A percentile compares a stretch with the other conserved stretches of the same genome.
Conservation (phyloP, 768 basidiomycete genomes). For the Lactarius sp. region DNA sequence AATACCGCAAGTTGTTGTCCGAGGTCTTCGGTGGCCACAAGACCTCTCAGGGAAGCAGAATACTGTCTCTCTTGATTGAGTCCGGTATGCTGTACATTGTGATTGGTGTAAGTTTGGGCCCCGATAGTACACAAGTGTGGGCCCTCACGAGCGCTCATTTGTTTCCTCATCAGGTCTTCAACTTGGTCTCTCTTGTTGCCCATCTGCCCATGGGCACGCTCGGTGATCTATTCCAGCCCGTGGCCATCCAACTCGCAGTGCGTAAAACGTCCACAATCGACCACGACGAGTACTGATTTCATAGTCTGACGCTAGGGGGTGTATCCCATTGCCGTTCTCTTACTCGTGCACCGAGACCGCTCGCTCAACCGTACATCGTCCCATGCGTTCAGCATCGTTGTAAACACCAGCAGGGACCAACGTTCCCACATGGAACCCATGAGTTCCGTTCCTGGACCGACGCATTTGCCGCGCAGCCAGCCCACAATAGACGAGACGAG, state of each 20-base stretch:
- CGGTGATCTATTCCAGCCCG: neutral
- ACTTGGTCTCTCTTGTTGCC: neutral
- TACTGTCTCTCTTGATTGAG: conserved; percentile 6
- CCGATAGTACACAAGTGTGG: neutral
- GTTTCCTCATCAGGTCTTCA: neutral
- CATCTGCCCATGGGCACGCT: neutral
- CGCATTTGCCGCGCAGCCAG: neutral
- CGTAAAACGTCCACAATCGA: neutral
- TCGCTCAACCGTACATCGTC: neutral
- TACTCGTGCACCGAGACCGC: neutral
- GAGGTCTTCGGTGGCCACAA: neutral
- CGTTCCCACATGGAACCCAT: neutral
- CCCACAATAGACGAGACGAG: neutral
- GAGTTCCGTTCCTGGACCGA: neutral
- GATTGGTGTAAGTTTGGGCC: neutral
- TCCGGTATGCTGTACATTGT: conserved; percentile 12
- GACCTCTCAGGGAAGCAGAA: neutral
- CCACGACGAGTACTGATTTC: neutral
- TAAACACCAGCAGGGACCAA: neutral
- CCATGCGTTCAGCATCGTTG: neutral
- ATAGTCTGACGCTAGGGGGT: neutral
- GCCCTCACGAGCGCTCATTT: neutral
- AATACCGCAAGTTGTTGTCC: neutral
- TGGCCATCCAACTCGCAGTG: conserved; percentile 6
- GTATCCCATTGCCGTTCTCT: neutral